A percentile compares a stretch with the other conserved stretches of the same genome.
Conservation (phyloP, 2,329 filamentous ascomycete species). For the Aspergillus alliaceus region DNA sequence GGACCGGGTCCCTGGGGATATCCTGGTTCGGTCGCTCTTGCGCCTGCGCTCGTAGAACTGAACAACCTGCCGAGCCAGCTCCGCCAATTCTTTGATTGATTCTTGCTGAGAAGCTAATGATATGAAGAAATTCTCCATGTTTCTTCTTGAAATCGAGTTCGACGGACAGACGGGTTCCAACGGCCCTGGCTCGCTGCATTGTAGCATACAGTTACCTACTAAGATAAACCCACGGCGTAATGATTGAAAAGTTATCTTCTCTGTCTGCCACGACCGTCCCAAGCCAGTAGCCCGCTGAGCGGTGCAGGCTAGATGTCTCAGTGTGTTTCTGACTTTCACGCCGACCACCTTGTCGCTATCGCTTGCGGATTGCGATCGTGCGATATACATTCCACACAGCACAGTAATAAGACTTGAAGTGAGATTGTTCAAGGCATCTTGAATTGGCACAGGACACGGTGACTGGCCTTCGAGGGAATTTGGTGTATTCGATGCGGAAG, state of each 20-base stretch:
- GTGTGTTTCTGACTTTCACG: slow-evolving; percentile 26
- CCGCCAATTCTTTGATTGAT: slow-evolving; percentile 34
- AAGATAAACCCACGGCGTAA: slow-evolving; percentile 35
- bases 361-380: slow-evolving; percentile 26
- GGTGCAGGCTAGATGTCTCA: slow-evolving; percentile 22
- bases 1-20: slow-evolving; percentile 25
- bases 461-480: slow-evolving; percentile 5
- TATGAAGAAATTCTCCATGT: slow-evolving; percentile 31
- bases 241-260: slow-evolving; percentile 21
- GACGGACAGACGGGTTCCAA: slow-evolving; percentile 5
- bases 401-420: slow-evolving; percentile 35
- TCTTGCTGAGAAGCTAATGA: slow-evolving; percentile 29
- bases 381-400: slow-evolving; percentile 39
- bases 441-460: slow-evolving; percentile 33
- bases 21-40: slow-evolving; percentile 22
- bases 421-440: slow-evolving; percentile 39
- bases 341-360: slow-evolving; percentile 13
- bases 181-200: slow-evolving; percentile 23
- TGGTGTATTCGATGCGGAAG: slow-evolving; percentile 13
- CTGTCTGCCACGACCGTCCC: slow-evolving; percentile 2
- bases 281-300: slow-evolving; percentile 26
- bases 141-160: slow-evolving; percentile 17
- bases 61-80: slow-evolving; percentile 35
- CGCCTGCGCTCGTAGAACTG: slow-evolving; percentile 30
- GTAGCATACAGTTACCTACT: slow-evolving; percentile 30